Evolutionary conservation across 306 rosid genomes (phyloP), one percentile per base, ranked within the genome.

Genomic region (Prunus padus): DNA sequence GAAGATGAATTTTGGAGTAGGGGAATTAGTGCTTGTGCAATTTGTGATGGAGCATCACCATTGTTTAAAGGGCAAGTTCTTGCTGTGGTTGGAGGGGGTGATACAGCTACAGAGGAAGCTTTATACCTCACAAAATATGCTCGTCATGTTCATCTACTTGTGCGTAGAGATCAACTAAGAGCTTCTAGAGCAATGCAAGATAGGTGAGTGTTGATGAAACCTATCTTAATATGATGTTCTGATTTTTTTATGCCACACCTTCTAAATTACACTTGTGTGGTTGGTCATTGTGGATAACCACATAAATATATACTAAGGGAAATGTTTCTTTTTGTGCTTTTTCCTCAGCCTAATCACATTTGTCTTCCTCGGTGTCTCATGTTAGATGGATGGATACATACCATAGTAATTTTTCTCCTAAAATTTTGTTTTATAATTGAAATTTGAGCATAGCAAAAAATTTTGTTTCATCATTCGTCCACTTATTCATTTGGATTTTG

Each of bases 1-100:
- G 98, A 94, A 86, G 94, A 91, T 67, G 98, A 94, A 77, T 94
- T 94, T 86, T 94, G 98, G 98, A 94, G 98, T 80, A 86, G 97
- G 84, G 98, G 97, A 86, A 87, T 94, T 70, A 94, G 97, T 86
- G 98, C 98, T 67, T 94, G 98, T 84, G 98, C 98, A 30, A 91
- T 91, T 84, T 94, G 97, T 84, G 98, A 91, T 81, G 98, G 98
- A 57, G 97, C 98, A 71, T 91, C 98, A 20, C 98, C 98, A 26
- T 84, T 94, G 81, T 94, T 91, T 75, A 94, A 94, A 81, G 95
- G 98, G 4, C 97, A 94, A 85, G 88, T 91, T 80, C 97, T 94
- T 78, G 98, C 95, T 63, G 98, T 94, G 0, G 81, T 91, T 69
- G 98, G 98, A 85, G 98, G 98, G 31, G 97, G 98, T 65, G 98